Evolutionary conservation across 78 protist genomes (phyloP).

Genomic region (Dictyostelium brefeldianum): DNA sequence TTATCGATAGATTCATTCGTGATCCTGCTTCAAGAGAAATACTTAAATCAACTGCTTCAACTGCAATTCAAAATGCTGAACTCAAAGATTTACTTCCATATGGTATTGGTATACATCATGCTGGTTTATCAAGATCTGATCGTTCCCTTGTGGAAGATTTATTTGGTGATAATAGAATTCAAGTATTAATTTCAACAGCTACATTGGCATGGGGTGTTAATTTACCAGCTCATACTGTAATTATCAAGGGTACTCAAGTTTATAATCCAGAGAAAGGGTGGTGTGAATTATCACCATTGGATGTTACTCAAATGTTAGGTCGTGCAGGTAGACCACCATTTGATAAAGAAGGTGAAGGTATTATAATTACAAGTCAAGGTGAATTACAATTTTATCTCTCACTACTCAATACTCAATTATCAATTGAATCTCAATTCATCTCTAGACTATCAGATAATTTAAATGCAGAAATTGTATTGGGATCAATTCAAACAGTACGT

Average conservation of each 20-base stretch:
- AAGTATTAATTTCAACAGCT: slow-evolving; percentile 98
- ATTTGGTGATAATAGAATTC: slow-evolving; percentile 94
- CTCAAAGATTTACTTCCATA: slow-evolving; percentile 95
- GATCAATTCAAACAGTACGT: slow-evolving; percentile 88
- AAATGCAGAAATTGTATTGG: slow-evolving; percentile 99
- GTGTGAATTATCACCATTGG: slow-evolving; percentile 95
- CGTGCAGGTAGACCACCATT: slow-evolving; percentile 99
- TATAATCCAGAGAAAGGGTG: slow-evolving; percentile 98
- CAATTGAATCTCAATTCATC: slow-evolving; percentile 98
- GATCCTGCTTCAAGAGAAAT: slow-evolving; percentile 40
- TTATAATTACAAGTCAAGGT: slow-evolving; percentile 94
- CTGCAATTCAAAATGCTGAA: slow-evolving; percentile 47
- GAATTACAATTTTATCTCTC: slow-evolving; percentile 97
- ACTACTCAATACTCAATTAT: slow-evolving; percentile 98
- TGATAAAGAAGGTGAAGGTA: slow-evolving; percentile 98
- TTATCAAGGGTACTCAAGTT: slow-evolving; percentile 99
- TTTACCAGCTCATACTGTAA: slow-evolving; percentile 99
- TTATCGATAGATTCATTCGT: slow-evolving; percentile 79
- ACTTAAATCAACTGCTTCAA: slow-evolving; percentile 5
- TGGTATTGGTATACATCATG: slow-evolving; percentile 99
- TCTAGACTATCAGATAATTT: slow-evolving; percentile 94
- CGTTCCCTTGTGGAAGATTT: slow-evolving; percentile 96
- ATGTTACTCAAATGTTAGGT: slow-evolving; percentile 99
- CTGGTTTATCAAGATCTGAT: slow-evolving; percentile 96
- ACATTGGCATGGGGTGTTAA: slow-evolving; percentile 99